Evolutionary conservation across 352 stramenopile genomes (phyloP).

Genomic region (Phytopythium cucurbitacearum): DNA sequence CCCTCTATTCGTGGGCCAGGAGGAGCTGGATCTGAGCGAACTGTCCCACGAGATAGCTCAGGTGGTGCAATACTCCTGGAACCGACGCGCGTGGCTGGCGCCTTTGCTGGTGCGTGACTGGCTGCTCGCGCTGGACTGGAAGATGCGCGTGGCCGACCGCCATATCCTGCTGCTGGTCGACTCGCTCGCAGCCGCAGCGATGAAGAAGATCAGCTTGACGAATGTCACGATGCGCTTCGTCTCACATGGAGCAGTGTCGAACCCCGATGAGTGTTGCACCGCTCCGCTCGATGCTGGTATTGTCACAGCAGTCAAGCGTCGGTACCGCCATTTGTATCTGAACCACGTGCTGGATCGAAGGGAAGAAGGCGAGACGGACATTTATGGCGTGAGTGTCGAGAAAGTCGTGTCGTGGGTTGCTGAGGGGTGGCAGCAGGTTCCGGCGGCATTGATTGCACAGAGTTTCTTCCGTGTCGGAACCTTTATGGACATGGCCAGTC

Average conservation of each 20-base stretch:
- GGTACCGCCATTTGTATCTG: conserved; percentile 50
- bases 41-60: not conserved
- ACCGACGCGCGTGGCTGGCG: conserved; percentile 66
- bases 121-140: conserved; percentile 71
- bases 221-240: conserved; percentile 64
- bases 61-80: conserved; percentile 61
- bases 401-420: conserved; percentile 62
- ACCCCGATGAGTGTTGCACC: conserved; percentile 33
- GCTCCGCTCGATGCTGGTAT: conserved; percentile 37
- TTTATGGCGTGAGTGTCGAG: conserved; percentile 38
- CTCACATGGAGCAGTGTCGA: conserved; percentile 8
- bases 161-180: conserved; percentile 67
- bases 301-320: conserved; percentile 42
- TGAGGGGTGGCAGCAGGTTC: conserved; percentile 48
- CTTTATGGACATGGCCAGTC: not conserved
- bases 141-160: conserved; percentile 71
- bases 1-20: conserved; percentile 58
- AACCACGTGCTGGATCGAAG: conserved; percentile 36
- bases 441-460: conserved; percentile 39
- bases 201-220: conserved; percentile 54
- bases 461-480: conserved; percentile 42
- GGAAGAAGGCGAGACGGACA: conserved; percentile 27
- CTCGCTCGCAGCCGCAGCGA: conserved; percentile 45
- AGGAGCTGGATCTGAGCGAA: conserved; percentile 16
- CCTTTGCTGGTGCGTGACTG: conserved; percentile 77